Conservation (phyloP, 305 asterid genomes). For the Lippia alba region DNA sequence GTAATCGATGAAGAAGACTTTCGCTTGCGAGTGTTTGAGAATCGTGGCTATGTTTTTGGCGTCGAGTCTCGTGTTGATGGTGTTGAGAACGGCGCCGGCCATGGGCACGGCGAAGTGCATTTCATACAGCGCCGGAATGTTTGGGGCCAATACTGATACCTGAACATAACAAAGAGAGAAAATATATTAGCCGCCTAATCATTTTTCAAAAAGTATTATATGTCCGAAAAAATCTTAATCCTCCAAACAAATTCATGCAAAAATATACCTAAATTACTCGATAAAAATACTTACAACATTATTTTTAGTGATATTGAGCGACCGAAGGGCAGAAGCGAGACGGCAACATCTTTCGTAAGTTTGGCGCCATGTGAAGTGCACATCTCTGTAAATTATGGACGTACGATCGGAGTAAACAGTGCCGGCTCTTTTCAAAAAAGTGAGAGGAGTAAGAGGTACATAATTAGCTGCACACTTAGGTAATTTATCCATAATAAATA, state of each 20-base stretch:
- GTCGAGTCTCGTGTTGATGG: conserved; percentile 79
- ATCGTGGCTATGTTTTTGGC: conserved; percentile 65
- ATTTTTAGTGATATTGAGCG: conserved; percentile 43
- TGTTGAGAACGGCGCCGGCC: conserved; percentile 90
- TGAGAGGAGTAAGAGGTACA: conserved; percentile 59
- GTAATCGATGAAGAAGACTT: conserved; percentile 68
- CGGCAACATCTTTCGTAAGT: conserved; percentile 60
- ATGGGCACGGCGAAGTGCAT: conserved; percentile 94
- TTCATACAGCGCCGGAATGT: conserved; percentile 80
- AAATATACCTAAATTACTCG: background rate
- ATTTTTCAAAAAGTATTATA: background rate
- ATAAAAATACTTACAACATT: conserved; percentile 46
- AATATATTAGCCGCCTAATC: background rate
- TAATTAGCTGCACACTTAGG: conserved; percentile 57
- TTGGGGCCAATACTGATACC: conserved; percentile 91
- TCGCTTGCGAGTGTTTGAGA: conserved; percentile 74
- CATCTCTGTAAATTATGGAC: conserved; percentile 43
- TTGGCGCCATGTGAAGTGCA: conserved; percentile 56
- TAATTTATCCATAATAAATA: conserved; percentile 41
- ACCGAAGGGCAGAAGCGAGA: conserved; percentile 57
- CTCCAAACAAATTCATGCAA: too few relatives aligned
- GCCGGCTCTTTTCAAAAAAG: conserved; percentile 57
- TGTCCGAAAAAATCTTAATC: too few relatives aligned
- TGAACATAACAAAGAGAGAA: background rate
- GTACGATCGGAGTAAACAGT: conserved; percentile 46